Base-by-base conservation (phyloP, 345 rosid species). In the Toxicodendron radicans region DNA sequence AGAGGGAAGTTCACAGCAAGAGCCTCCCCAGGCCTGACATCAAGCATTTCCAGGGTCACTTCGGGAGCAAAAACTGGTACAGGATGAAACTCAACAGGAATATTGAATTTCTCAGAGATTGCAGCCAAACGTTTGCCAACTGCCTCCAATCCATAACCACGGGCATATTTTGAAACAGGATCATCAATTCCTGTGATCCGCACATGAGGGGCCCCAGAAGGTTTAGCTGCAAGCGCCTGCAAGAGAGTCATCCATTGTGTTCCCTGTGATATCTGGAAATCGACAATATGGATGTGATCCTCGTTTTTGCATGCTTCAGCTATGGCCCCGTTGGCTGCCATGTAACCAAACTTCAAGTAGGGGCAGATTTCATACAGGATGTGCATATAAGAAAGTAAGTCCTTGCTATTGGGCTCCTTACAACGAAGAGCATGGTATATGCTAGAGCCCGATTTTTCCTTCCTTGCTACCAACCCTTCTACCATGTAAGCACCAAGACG, bases 261-360 rank as follows among this genome's bases (percentile, higher is more conserved):
- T 45, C 93, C 93, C 71, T 89, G 86, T 64, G 83, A 83, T 45
- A 89, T 91, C 73, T 83, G 89, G 79, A 91, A 91, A 81, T 91
- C 96, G 3, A 91, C 56, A 56, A 91, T 87, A 75, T 91, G 96
- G 58, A 91, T 87, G 41, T 60, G 79, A 53, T 84, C 83, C 65
- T 86, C 90, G 13, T 80, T 77, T 79, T 81, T 85, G 86, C 92
- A 91, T 23, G 93, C 91, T 64, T 88, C 93, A n/a, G 92, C 92
- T 66, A 89, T 91, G 49, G 96, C 91, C 12, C 90, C 93, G 6
- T 91, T 91, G 59, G 91, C 96, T 49, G 91, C 96, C 93, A 91
- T 85, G 88, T 85, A 87, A 33, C 96, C 90, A 60, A 91, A 89
- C 84, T 91, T 89, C 78, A 91, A 66, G 76, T 88, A 89, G 5